Base-by-base conservation (phyloP, 352 stramenopile species). In the Phytophthora parvispora region DNA sequence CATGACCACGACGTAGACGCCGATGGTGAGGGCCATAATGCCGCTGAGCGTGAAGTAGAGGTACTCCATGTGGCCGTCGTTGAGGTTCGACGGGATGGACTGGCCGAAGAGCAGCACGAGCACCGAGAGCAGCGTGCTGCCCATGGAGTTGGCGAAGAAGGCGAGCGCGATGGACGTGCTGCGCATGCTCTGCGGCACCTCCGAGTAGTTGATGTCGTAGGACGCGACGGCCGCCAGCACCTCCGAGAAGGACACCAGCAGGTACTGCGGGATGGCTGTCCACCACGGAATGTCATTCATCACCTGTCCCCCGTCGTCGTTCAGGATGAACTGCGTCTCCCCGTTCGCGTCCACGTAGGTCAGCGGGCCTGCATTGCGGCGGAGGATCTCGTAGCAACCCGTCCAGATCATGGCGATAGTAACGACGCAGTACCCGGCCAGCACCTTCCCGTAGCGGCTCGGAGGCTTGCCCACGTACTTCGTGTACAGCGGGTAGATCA, bases 131-230 rank as follows among this genome's bases (percentile, higher is more conserved):
- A 47, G 38, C 38, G 38, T 45, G 5, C 36, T 43, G 5, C 36
- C 36, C 36, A 45, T 24, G 36, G 16, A 45, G 36, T 45, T 45
- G 36, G 36, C 36, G 16, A 47, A 47, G 15, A 47, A 47, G 38
- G 38, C 38, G 38, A 47, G 38, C 38, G 38, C 18, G 38, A 47
- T 47, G 38, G 38, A 24, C 18, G 18, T 47, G 18, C 38, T 47
- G 38, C 38, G 18, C 38, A 22, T 47, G 38, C 38, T 47, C 38
- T 47, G 38, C 6, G 38, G 38, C 38, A 47, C 38, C 18, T 47
- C 38, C 38, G 38, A 47, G 38, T 47, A 47, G 38, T 47, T 47
- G 18, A 47, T 47, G 18, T 47, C 38, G 38, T 47, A 47, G n/a
- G 38, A 47, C 38, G 38, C 38, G 38, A 47, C 38, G 18, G 38